phyloP scores from a whole-genome alignment of 805 yeast genomes.

The Pichia phayaonensis region DNA sequence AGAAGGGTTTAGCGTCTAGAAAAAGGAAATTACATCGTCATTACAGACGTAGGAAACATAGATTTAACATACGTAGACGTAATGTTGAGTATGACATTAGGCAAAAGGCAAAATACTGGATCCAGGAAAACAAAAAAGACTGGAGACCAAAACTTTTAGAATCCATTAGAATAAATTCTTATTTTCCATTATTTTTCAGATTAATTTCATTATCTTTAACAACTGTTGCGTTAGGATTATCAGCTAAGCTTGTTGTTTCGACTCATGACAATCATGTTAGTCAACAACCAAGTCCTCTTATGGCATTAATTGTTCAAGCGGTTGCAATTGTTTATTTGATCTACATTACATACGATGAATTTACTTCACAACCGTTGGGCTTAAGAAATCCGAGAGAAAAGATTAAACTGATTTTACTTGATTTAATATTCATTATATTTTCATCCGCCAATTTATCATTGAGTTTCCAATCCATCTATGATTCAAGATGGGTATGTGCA shows the following conservation, averaged over 20 bases:
- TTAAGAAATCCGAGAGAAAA: conserved; percentile 79
- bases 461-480: conserved; percentile 76
- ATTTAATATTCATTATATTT: conserved; percentile 79
- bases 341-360: conserved; percentile 86
- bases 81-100: conserved; percentile 29
- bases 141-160: conserved; percentile 56
- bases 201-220: conserved; percentile 51
- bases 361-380: conserved; percentile 86
- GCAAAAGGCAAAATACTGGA: conserved; percentile 61
- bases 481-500: conserved; percentile 72
- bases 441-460: conserved; percentile 82
- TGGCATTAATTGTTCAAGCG: conserved; percentile 83
- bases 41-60: background rate
- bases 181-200: conserved; percentile 72
- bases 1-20: conserved; percentile 10
- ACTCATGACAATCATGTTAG: conserved; percentile 32
- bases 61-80: background rate
- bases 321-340: conserved; percentile 69
- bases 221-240: conserved; percentile 63
- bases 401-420: conserved; percentile 72
- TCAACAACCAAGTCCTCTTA: conserved; percentile 84
- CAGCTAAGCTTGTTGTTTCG: conserved; percentile 46
- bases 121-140: conserved; percentile 51
- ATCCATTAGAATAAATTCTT: conserved; percentile 65
- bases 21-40: background rate